phyloP scores from a whole-genome alignment of 139 green algal species.

The Micractinium sp. region DNA sequence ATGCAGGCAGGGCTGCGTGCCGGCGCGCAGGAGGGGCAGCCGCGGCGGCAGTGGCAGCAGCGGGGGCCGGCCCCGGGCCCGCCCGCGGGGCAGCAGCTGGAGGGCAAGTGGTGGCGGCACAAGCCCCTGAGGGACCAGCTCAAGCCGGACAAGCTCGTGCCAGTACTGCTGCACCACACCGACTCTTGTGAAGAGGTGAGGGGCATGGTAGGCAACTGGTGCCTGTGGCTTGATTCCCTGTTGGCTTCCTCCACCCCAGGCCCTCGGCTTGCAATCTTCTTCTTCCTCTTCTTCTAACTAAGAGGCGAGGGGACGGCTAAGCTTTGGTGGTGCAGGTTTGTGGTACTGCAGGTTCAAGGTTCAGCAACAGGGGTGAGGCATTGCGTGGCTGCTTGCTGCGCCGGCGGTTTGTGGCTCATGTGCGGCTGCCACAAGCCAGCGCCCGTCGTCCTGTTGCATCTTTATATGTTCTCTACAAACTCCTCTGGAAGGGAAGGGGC shows the following conservation, averaged over 20 bases:
- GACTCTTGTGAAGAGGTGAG: constrained; percentile 3
- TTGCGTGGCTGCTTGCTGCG: too few species aligned
- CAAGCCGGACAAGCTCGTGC: background rate
- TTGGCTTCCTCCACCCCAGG: background rate
- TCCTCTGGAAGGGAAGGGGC: too few species aligned
- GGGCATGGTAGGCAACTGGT: too few species aligned
- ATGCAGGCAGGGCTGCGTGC: background rate
- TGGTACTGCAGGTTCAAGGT: too few species aligned
- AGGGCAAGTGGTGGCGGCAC: background rate
- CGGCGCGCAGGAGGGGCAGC: background rate
- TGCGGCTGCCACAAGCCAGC: too few species aligned
- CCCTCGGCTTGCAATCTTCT: too few species aligned
- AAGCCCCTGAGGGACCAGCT: background rate
- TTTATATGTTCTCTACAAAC: too few species aligned
- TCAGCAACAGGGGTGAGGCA: background rate
- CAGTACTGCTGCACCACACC: constrained; percentile 4
- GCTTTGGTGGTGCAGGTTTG: background rate
- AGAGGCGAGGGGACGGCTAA: too few species aligned
- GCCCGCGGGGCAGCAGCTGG: background rate
- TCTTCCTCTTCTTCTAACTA: too few species aligned
- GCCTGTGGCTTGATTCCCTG: background rate
- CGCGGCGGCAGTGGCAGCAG: background rate
- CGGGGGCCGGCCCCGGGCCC: background rate
- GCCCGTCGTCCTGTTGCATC: too few species aligned
- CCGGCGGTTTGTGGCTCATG: too few species aligned